Evolutionary conservation across 495 filamentous ascomycete genomes (phyloP).

Genomic region (Lasiosphaeria ovina): DNA sequence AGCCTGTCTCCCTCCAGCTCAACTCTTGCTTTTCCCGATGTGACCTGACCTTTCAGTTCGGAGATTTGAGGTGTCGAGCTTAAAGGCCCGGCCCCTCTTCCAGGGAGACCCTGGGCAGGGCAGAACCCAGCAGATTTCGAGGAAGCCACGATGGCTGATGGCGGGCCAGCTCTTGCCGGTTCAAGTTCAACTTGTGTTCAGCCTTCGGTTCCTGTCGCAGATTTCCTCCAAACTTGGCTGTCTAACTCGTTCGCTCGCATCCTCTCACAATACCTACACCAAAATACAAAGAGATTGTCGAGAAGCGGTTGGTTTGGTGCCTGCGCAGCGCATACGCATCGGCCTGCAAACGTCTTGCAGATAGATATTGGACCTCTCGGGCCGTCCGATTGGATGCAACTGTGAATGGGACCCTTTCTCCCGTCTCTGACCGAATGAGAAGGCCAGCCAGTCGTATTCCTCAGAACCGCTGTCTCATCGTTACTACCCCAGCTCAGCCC

Average conservation of each 20-base stretch:
- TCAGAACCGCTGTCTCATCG: not conserved
- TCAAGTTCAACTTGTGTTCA: no score
- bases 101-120: not conserved
- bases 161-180: no score
- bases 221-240: no score
- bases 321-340: no score
- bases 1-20: not conserved
- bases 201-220: no score
- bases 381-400: slow-evolving; percentile 1
- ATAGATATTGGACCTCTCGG: not conserved
- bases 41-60: not conserved
- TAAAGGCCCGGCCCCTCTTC: not conserved
- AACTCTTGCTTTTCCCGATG: not conserved
- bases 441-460: not conserved
- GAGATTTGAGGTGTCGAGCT: slow-evolving; percentile 1
- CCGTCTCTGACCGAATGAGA: not conserved
- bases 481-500: no score
- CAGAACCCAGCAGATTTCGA: not conserved
- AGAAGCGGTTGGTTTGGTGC: no score
- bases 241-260: no score
- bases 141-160: not conserved
- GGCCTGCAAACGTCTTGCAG: no score
- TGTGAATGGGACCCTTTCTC: not conserved
- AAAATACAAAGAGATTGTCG: no score
- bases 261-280: no score